Percentiles rank a stretch among this genome's conserved stretches.
phyloP scores from a whole-genome alignment of 441 rosid genomes.

The Arabidopsis lyrata region DNA sequence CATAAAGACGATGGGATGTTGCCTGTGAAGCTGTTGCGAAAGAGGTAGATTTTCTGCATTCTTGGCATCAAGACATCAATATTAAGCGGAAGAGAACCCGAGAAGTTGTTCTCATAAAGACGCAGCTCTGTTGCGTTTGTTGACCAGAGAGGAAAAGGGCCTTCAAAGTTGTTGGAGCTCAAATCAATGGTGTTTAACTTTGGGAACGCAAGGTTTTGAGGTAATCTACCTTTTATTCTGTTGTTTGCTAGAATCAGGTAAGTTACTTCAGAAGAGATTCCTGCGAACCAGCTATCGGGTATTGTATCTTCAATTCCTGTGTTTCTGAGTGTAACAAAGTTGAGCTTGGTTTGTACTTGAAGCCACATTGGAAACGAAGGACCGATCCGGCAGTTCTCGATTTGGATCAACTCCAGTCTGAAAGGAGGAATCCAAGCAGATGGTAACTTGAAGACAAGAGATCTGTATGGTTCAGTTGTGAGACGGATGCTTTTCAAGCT shows the following conservation, averaged over 20 bases:
- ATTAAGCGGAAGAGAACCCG: constrained; percentile 58
- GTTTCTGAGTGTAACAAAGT: constrained; percentile 42
- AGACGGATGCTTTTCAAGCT: constrained; percentile 38
- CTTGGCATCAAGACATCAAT: constrained; percentile 59
- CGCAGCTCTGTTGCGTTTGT: constrained; percentile 53
- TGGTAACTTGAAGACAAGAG: constrained; percentile 46
- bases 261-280: constrained; percentile 37
- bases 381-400: constrained; percentile 46
- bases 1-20: constrained; percentile 57
- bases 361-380: constrained; percentile 48
- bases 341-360: constrained; percentile 45
- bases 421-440: constrained; percentile 54
- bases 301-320: constrained; percentile 38
- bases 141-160: constrained; percentile 54
- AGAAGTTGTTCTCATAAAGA: constrained; percentile 62
- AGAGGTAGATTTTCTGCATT: constrained; percentile 49
- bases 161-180: constrained; percentile 46
- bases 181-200: constrained; percentile 42
- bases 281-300: constrained; percentile 35
- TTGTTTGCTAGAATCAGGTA: constrained; percentile 44
- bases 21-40: constrained; percentile 55
- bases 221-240: constrained; percentile 46
- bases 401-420: constrained; percentile 45
- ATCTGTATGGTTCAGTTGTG: constrained; percentile 29
- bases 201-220: constrained; percentile 44